Evolutionary conservation across 345 rosid species (phyloP).

Genomic region (Populus davidiana): DNA sequence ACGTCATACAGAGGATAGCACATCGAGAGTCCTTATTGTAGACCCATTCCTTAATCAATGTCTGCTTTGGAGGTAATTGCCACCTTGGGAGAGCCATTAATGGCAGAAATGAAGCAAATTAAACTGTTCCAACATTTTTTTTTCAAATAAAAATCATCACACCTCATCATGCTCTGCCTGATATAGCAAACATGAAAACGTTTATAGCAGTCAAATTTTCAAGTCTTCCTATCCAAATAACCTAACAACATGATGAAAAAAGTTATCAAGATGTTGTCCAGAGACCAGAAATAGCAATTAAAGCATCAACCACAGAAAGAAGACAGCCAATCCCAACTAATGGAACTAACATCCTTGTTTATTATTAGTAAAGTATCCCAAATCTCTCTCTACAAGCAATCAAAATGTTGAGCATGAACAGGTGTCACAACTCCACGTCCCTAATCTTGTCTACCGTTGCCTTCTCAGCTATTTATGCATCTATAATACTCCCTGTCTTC

Average conservation of each 20-base stretch:
- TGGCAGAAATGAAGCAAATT: too few relatives aligned
- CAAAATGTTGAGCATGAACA: conserved; percentile 8
- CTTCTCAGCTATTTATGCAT: conserved; percentile 19
- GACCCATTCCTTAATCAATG: neutral
- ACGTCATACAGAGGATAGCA: too few relatives aligned
- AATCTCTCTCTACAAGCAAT: neutral
- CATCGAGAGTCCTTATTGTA: neutral
- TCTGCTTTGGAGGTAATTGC: neutral
- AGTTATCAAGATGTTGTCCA: neutral
- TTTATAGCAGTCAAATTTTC: neutral
- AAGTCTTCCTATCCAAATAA: neutral
- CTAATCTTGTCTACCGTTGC: conserved; percentile 1
- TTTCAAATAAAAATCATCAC: neutral
- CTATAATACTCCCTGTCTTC: neutral
- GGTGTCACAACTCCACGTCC: conserved; percentile 22
- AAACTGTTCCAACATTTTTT: neutral
- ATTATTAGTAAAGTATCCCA: conserved; percentile 12
- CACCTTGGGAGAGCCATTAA: neutral
- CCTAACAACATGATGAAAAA: too few relatives aligned
- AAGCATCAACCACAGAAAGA: conserved; percentile 11
- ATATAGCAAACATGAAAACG: neutral
- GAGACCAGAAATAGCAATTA: conserved; percentile 5
- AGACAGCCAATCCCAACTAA: conserved; percentile 10
- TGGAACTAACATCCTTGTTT: conserved; percentile 20
- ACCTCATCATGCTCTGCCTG: neutral